phyloP scores from a whole-genome alignment of 257 asterid species.

The Nicotiana paniculata region DNA sequence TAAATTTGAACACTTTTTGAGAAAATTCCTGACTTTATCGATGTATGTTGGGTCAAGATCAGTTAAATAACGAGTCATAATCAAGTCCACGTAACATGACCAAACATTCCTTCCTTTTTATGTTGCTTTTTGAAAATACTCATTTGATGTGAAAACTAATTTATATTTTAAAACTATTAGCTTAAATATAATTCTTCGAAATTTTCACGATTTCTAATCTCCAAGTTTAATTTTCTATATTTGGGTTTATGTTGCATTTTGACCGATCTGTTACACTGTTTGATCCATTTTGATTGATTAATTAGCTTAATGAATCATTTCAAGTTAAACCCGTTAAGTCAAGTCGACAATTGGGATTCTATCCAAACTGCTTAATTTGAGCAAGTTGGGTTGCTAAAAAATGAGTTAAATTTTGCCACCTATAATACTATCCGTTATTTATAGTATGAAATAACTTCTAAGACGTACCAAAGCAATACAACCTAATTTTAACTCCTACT shows the following conservation, averaged over 20 bases:
- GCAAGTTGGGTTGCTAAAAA: neutral
- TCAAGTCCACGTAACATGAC: neutral
- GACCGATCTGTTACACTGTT: neutral
- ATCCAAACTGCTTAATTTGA: neutral
- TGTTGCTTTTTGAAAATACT: no score
- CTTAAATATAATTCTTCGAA: no score
- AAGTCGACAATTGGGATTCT: neutral
- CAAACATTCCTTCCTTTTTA: no score
- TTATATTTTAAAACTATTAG: no score
- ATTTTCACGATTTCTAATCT: neutral
- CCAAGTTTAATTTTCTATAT: neutral
- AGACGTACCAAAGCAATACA: neutral
- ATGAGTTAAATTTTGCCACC: neutral
- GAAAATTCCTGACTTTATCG: no score
- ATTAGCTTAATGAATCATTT: neutral
- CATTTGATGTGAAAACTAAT: no score
- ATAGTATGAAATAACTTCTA: neutral
- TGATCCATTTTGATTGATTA: neutral
- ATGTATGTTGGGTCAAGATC: neutral
- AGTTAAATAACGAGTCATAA: neutral
- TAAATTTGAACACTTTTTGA: no score
- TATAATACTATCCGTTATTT: neutral
- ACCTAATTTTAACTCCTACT: neutral
- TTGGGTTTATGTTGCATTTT: neutral
- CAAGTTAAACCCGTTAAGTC: neutral